Evolutionary conservation across 176 grass and related monocot species (phyloP).

Genomic region (Coix lacrymajobi): DNA sequence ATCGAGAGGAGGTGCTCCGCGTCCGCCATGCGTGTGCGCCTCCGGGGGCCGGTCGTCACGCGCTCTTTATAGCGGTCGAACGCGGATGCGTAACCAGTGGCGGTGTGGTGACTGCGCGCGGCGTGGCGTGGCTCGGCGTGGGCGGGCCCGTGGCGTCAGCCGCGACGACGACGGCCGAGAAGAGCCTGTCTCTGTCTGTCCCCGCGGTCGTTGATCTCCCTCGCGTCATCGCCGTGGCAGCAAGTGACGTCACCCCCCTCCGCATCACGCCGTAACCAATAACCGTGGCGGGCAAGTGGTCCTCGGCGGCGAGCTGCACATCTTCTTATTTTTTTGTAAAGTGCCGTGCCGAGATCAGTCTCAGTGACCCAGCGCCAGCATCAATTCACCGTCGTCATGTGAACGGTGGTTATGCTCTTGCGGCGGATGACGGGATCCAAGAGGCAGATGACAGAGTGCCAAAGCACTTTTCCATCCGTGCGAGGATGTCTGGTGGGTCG

Average conservation of each 20-base stretch:
- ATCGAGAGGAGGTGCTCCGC: conserved; percentile 59
- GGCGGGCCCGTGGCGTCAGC: neutral
- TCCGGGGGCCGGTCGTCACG: neutral
- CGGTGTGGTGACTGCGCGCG: no score
- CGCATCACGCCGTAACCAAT: no score
- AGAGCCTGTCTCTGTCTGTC: no score
- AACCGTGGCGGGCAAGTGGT: neutral
- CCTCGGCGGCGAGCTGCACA: neutral
- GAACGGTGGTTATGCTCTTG: neutral
- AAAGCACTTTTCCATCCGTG: neutral
- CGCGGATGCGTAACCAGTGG: neutral
- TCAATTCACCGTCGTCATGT: neutral
- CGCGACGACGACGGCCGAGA: neutral
- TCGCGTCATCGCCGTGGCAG: neutral
- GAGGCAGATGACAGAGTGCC: neutral
- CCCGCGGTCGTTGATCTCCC: neutral
- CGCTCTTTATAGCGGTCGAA: conserved; percentile 9
- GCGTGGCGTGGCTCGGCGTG: neutral
- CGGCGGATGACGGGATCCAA: conserved; percentile 1
- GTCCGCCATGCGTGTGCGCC: conserved; percentile 36
- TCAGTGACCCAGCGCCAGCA: neutral
- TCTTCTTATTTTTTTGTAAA: no score
- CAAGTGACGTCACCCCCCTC: neutral
- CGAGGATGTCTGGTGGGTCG: neutral
- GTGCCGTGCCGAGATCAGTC: no score